Base-by-base conservation (phyloP, 495 filamentous ascomycete species). In the Massariosphaeria phaeospora region DNA sequence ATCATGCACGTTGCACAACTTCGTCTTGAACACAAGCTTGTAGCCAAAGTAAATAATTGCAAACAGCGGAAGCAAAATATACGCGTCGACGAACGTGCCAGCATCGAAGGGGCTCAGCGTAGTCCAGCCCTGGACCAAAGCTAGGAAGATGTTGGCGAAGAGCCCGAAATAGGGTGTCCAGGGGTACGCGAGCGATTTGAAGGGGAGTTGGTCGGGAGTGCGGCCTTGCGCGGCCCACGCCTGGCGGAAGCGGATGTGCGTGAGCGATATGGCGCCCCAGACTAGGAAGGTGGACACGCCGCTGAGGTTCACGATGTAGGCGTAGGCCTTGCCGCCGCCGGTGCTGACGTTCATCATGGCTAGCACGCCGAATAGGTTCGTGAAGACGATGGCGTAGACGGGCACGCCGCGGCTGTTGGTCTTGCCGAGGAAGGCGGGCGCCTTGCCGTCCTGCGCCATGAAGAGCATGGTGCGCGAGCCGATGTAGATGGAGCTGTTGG, bases 231-330 rank as follows among this genome's bases (percentile, higher is more conserved):
- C 52, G 12, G 70, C 72, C 84, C 84, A 89, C 6, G 75, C 84
- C 12, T 67, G 59, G n/a, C 85, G 80, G 76, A 88, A 87, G 24
- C 85, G 79, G 64, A 90, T 86, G 62, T 89, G 85, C 2, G 84
- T 75, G 9, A 85, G 63, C 66, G 78, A 83, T 67, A 87, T 83
- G 44, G 79, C 79, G 17, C 78, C 82, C 81, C 82, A 89, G 48
- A 79, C 75, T 68, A 88, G 85, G 66, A 88, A 77, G 65, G 76
- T 72, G 18, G 76, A 73, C 15, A 87, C 73, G 48, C 79, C 84
- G 3, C 79, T 81, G 13, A 88, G 67, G 6, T 82, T 73, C 17
- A 86, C 76, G 15, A 89, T 77, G 83, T 84, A 89, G 50, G 65
- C 57, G 64, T 78, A 79, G 38, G 74, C 59, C 2, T 63, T 63